Evolutionary conservation across 257 asterid genomes (phyloP).

Genomic region (Solanum bukasovii): DNA sequence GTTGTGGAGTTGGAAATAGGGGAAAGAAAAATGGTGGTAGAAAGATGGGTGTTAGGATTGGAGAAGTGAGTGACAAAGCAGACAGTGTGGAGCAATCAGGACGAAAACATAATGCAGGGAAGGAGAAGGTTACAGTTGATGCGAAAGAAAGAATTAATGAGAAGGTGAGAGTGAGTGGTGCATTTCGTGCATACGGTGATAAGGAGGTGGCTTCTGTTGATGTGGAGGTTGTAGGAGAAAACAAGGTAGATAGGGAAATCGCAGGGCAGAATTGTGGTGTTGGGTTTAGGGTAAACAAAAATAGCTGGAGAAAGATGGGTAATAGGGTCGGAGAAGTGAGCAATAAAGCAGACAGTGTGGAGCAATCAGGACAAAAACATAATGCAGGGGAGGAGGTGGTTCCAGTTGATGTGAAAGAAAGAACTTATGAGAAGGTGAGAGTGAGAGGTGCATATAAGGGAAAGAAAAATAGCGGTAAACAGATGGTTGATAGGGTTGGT

Average conservation of each 20-base stretch:
- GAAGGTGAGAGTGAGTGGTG: background rate
- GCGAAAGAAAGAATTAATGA: background rate
- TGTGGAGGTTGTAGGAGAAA: background rate
- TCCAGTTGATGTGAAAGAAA: background rate
- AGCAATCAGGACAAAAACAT: background rate
- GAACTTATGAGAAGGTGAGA: background rate
- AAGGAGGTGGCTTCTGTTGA: background rate
- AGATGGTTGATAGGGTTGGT: background rate
- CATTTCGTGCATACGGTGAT: background rate
- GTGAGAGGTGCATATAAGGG: background rate
- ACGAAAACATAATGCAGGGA: background rate
- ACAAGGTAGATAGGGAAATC: background rate
- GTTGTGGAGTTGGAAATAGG: conserved; percentile 8
- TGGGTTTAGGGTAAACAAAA: conserved; percentile 2
- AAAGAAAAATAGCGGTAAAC: background rate
- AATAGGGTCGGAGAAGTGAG: background rate
- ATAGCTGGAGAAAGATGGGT: background rate
- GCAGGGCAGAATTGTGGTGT: conserved; percentile 10
- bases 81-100: background rate
- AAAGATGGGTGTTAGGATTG: conserved; percentile 1
- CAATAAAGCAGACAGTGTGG: background rate
- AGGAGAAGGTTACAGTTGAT: background rate
- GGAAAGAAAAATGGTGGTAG: background rate
- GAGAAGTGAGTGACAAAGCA: background rate
- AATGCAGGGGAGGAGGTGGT: background rate